phyloP scores from a whole-genome alignment of 2,329 filamentous ascomycete genomes.

The Amesomyces nigricolor region DNA sequence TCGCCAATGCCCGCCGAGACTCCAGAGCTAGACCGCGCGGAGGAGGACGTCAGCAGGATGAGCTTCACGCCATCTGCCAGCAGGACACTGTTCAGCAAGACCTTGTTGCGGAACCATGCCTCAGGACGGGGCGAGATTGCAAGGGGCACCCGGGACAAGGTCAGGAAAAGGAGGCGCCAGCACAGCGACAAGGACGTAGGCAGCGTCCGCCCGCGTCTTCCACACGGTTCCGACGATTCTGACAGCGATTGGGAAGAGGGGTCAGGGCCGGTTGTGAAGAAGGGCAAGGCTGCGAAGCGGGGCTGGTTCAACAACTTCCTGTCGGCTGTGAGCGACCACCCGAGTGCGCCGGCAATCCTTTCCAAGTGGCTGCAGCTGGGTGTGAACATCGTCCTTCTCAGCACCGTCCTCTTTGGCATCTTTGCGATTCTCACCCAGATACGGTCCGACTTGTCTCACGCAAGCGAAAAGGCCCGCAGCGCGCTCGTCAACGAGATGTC shows the following conservation, averaged over 20 bases:
- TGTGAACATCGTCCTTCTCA: constrained; percentile 59
- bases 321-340: constrained; percentile 50
- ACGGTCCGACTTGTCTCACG: constrained; percentile 67
- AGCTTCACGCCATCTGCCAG: constrained; percentile 45
- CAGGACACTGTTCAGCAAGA: constrained; percentile 43
- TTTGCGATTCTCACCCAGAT: constrained; percentile 66
- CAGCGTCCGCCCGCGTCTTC: constrained; percentile 42
- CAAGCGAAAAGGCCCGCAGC: constrained; percentile 61
- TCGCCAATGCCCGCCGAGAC: constrained; percentile 50
- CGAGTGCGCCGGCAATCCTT: constrained; percentile 53
- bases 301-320: constrained; percentile 43
- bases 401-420: constrained; percentile 54
- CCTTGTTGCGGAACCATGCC: constrained; percentile 34
- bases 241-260: constrained; percentile 38
- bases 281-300: constrained; percentile 7
- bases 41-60: constrained; percentile 40
- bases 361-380: constrained; percentile 54
- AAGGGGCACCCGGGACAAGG: constrained; percentile 43
- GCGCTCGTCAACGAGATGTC: constrained; percentile 68
- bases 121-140: constrained; percentile 62
- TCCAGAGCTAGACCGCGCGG: constrained; percentile 45
- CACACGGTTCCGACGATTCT: constrained; percentile 45
- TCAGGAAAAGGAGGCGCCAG: constrained; percentile 51
- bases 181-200: constrained; percentile 48
- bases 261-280: constrained; percentile 25